Base-by-base conservation (phyloP, 2,329 filamentous ascomycete genomes). In the Nigrospora oryzae region DNA sequence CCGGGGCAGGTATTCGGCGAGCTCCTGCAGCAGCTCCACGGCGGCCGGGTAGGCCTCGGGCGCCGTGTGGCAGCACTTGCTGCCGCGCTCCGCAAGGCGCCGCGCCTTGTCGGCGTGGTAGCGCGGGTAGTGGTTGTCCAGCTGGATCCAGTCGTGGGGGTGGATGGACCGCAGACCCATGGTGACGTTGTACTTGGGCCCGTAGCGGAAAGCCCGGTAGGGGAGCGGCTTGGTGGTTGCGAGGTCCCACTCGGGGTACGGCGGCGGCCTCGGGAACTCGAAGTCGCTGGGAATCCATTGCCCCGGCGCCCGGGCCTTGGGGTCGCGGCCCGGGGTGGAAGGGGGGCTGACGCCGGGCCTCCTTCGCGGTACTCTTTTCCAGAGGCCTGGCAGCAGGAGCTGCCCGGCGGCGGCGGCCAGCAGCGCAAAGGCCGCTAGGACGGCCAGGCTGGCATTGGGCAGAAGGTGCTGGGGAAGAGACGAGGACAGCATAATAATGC, bases 141-240 rank as follows among this genome's bases (percentile, higher is more conserved):
- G 75, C 63, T 94, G 86, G 56, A 91, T 89, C 86, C 86, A 90
- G 46, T 89, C 81, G 43, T 84, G 75, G 63, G 79, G 81, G 31
- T 78, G 70, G 66, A 87, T 75, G 10, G 71, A 76, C n/a, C 86
- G 75, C 2, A 91, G 70, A 0, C 86, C 86, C 82, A 90, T 86
- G 1, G 82, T 89, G 46, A 87, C 74, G 56, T 85, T 76, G 61
- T 89, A 89, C 49, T 81, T 84, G 8, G 85, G 85, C 0, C 86
- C 86, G 59, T 88, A 79, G 53, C 83, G 78, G 62, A 91, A 91
- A 0, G 86, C 84, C 6, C 86, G 77, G 63, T 91, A 91, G 0
- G 84, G 84, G 0, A 89, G 74, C 0, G 86, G 86, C 48, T 84
- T 83, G 2, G 83, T 86, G n/a, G 67, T 65, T 19, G 75, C 69